A percentile compares a stretch with the other conserved stretches of the same genome.
These are phyloP conservation scores for Tulasnella calospora DNA, from an alignment of 768 basidiomycete genomes.

Conservation along the genomic window DNA sequence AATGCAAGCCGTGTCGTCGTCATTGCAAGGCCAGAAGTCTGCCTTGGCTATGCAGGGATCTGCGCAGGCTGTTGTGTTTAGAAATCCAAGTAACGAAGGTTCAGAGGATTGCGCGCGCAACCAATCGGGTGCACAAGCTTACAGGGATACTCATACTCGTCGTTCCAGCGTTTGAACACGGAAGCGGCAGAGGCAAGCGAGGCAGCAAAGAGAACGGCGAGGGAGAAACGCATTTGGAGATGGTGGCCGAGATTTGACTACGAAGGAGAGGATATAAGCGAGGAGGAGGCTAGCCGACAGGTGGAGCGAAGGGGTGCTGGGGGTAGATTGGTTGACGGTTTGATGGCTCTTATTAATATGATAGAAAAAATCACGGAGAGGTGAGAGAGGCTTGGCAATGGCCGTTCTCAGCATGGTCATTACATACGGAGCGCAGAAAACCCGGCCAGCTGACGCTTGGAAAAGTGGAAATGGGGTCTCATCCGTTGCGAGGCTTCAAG, in stretches of 20 bases:
- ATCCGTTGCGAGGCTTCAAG: neutral
- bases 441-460: neutral
- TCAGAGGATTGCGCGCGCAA: neutral
- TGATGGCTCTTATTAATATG: neutral
- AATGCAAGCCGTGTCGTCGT: neutral
- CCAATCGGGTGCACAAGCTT: neutral
- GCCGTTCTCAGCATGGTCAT: neutral
- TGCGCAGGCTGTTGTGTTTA: neutral
- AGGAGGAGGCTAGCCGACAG: neutral
- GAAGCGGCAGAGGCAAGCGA: neutral
- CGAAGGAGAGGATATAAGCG: neutral
- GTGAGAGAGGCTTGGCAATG: neutral
- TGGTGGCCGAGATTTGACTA: neutral
- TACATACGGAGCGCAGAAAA: neutral
- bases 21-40: neutral
- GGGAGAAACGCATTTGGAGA: neutral
- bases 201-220: constrained; percentile 1
- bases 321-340: neutral
- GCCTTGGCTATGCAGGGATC: neutral
- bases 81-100: neutral
- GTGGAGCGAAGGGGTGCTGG: neutral
- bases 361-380: neutral
- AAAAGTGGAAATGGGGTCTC: neutral
- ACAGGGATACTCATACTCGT: neutral
- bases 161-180: neutral